Base-by-base conservation (phyloP, 2,329 filamentous ascomycete genomes). In the Coniosporium tulheliwenetii region DNA sequence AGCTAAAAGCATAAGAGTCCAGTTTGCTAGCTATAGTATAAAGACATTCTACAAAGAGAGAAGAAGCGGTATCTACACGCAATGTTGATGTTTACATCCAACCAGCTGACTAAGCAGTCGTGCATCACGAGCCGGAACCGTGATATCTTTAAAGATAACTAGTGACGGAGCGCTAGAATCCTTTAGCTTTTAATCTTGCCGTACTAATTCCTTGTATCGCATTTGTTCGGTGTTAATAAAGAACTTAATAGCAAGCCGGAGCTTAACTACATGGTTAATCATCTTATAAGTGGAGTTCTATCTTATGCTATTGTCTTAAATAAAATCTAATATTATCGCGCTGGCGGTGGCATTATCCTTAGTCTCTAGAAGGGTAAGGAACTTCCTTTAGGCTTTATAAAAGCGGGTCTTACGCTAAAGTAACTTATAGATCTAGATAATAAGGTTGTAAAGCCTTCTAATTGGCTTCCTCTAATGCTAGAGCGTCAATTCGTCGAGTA, bases 381-480 rank as follows among this genome's bases (percentile, higher is more conserved):
- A n/a, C n/a, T n/a, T n/a, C n/a, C n/a, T n/a, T 32, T 47, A 40
- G 5, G 41, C 12, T 10, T 4, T 36, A 26, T 36, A 19, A 36
- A 46, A 39, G 9, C 16, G 37, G 29, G 34, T 47, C 45, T 31
- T 44, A n/a, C 39, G 39, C 33, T 46, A 29, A 16, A 39, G 35
- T 13, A 40, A 44, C 30, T 33, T 30, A 8, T 36, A 33, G 9
- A 46, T 44, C 36, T 36, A 46, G n/a, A 37, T 35, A 10, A 47
- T 16, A 15, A 44, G 14, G 37, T 47, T 47, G 31, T 47, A 41
- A 8, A 44, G 42, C 42, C 43, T 45, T 32, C 44, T 44, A 34
- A 40, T 33, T 26, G 41, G 43, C 12, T 39, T 39, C 15, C n/a
- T n/a, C n/a, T 5, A 14, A 13, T 5, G 29, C 14, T 10, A 30